Evolutionary conservation across 2,329 filamentous ascomycete species (phyloP), one percentile per base, ranked within the genome.

Genomic region (Nothophaeocryptopus gaeumannii): DNA sequence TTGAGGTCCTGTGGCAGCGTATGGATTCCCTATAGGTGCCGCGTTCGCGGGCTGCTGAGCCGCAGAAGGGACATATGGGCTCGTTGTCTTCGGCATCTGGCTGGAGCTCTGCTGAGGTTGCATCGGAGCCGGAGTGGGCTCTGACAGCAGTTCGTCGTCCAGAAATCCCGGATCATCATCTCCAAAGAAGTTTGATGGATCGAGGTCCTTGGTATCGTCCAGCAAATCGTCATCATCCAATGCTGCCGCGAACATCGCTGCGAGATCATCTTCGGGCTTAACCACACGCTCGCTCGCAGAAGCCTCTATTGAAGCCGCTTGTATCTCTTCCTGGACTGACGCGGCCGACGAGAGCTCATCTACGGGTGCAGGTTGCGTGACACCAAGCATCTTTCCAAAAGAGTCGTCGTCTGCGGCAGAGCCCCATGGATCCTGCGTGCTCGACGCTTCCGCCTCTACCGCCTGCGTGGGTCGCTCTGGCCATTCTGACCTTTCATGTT

Each of bases 111-210:
- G 42, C 15, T 16, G 39, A 15, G 50, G 45, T 20, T 42, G 26
- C 14, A 45, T 26, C 38, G 52, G 48, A 5, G 54, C 51, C 12
- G 45, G 48, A 11, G 39, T 47, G 14, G 44, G 11, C 8, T 50
- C 41, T 14, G 50, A 39, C n/a, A 54, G 42, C 9, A 56, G 31
- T 29, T 63, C 76, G 50, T 91, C 90, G 5, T 95, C 85, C 8
- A 96, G 73, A 53, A 96, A 86, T 0, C 89, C 90, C 63, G 91
- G 87, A 57, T 88, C 88, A 66, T 96, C 91, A 58, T 91, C 91
- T 39, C 87, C 83, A 56, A 91, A 84, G 58, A 92, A 83, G 1
- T 78, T 77, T 20, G 80, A 73, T 1, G 83, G 78, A 58, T 88
- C 84, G 13, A 87, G 63, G 45, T 76, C 63, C 16, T 59, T 59